Evolutionary conservation across 257 asterid species (phyloP).

Genomic region (Nicotiana attenuata): DNA sequence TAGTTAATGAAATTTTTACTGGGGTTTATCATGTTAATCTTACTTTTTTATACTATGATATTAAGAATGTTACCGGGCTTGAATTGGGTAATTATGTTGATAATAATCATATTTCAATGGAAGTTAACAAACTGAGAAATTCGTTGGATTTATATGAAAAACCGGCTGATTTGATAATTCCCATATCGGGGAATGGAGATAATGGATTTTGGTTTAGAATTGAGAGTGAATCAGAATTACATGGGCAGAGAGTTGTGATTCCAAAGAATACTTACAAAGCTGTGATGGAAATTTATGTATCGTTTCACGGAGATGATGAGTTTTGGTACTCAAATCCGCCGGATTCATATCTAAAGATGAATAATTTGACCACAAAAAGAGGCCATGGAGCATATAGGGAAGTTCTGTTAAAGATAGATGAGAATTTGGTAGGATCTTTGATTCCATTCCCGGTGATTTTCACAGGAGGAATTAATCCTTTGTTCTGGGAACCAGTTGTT

Average conservation of each 20-base stretch:
- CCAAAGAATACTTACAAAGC: slow-evolving; percentile 68
- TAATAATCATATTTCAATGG: neutral
- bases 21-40: slow-evolving; percentile 52
- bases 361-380: slow-evolving; percentile 30
- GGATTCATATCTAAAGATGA: slow-evolving; percentile 47
- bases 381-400: slow-evolving; percentile 80
- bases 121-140: neutral
- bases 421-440: slow-evolving; percentile 52
- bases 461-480: slow-evolving; percentile 75
- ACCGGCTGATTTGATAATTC: slow-evolving; percentile 76
- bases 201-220: slow-evolving; percentile 72
- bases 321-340: slow-evolving; percentile 93
- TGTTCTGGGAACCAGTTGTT: slow-evolving; percentile 84
- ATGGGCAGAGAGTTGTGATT: slow-evolving; percentile 35
- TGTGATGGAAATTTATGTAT: slow-evolving; percentile 65
- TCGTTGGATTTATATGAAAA: slow-evolving; percentile 32
- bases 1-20: slow-evolving; percentile 56
- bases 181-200: slow-evolving; percentile 49
- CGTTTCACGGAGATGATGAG: slow-evolving; percentile 79
- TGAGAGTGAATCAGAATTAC: slow-evolving; percentile 37
- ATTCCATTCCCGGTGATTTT: slow-evolving; percentile 80
- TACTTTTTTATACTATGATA: slow-evolving; percentile 51
- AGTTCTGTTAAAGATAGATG: slow-evolving; percentile 57
- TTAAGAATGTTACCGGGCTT: neutral
- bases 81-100: slow-evolving; percentile 7